phyloP scores from a whole-genome alignment of 768 basidiomycete genomes.

The Amanita thiersii region DNA sequence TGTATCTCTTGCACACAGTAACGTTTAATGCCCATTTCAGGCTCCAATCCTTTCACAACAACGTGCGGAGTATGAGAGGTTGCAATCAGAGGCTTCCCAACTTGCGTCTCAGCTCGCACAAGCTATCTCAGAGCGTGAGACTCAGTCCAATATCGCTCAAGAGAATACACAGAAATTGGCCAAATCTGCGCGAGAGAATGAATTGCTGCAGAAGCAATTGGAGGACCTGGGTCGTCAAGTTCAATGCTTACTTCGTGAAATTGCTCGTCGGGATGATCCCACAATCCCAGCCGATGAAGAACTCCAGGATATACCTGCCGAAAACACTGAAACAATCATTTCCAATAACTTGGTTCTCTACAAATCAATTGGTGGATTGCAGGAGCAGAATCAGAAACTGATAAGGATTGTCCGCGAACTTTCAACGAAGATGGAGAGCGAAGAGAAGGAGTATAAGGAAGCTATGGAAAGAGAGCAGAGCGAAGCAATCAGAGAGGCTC shows the following conservation, averaged over 20 bases:
- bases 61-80: conserved; percentile 79
- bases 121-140: conserved; percentile 70
- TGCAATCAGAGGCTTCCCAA: conserved; percentile 71
- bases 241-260: conserved; percentile 67
- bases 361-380: conserved; percentile 70
- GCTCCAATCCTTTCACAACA: conserved; percentile 89
- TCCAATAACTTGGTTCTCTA: conserved; percentile 86
- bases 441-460: conserved; percentile 71
- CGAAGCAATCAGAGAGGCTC: conserved; percentile 81
- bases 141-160: conserved; percentile 41
- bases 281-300: conserved; percentile 61
- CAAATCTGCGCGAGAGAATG: conserved; percentile 52
- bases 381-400: conserved; percentile 87
- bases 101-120: conserved; percentile 74
- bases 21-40: conserved; percentile 28
- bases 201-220: conserved; percentile 67
- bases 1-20: not conserved
- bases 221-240: conserved; percentile 82
- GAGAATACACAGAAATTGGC: conserved; percentile 57
- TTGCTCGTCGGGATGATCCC: conserved; percentile 79
- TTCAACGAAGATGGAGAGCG: conserved; percentile 76
- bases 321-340: conserved; percentile 73
- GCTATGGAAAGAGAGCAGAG: conserved; percentile 65
- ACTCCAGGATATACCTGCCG: conserved; percentile 33
- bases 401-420: conserved; percentile 79